Conservation (phyloP, 345 rosid genomes). For the Citrus maxima region DNA sequence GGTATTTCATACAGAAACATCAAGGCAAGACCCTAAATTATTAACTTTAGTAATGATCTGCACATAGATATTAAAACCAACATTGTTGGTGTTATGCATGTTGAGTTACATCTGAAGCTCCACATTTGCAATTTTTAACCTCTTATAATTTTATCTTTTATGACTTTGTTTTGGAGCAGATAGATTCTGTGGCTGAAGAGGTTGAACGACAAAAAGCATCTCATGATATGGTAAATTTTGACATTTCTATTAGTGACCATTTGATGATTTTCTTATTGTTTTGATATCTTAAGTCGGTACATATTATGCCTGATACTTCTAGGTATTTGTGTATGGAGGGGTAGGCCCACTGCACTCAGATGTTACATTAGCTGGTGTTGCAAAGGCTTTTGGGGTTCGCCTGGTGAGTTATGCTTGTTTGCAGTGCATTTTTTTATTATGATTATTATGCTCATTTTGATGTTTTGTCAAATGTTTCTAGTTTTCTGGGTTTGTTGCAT, state of each 20-base stretch:
- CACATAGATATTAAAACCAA: background rate
- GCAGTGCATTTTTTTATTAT: background rate
- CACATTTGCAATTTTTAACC: background rate
- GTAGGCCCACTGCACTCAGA: constrained; percentile 95
- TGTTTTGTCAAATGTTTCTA: background rate
- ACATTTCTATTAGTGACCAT: background rate
- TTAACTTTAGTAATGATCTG: background rate
- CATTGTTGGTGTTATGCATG: background rate
- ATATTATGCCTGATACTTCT: constrained; percentile 13
- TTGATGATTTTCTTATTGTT: constrained; percentile 9
- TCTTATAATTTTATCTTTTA: constrained; percentile 16
- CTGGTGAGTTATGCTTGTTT: constrained; percentile 50
- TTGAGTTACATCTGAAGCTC: constrained; percentile 2
- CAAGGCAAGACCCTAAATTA: background rate
- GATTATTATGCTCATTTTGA: background rate
- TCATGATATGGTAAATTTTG: constrained; percentile 68
- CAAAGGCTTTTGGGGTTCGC: constrained; percentile 98
- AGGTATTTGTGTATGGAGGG: constrained; percentile 92
- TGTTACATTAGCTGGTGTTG: constrained; percentile 88
- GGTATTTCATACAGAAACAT: background rate
- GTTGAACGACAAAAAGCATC: constrained; percentile 70
- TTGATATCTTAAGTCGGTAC: background rate
- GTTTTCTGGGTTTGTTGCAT: background rate
- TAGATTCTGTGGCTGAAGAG: constrained; percentile 97
- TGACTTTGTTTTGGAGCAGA: constrained; percentile 42